Percentiles rank a stretch among this genome's conserved stretches.
Evolutionary conservation across 225 moss, liverwort and hornwort species (phyloP).

Genomic region (Sphagnum tenellum): DNA sequence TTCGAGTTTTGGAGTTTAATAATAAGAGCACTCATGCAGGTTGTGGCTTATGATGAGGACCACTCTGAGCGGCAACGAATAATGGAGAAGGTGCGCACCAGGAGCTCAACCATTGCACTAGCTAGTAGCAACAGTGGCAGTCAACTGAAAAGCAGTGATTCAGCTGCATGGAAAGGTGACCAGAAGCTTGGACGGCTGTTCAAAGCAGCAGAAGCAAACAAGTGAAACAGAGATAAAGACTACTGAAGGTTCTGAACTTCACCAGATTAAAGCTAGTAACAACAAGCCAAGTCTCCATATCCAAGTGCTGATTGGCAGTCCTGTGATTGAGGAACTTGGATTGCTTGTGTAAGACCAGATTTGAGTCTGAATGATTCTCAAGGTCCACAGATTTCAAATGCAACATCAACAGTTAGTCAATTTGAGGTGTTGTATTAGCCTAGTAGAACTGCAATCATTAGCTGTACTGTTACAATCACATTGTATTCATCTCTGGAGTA

Average conservation of each 20-base stretch:
- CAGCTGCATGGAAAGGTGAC: slow-evolving; percentile 57
- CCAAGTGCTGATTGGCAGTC: too few species aligned
- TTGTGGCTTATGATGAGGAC: slow-evolving; percentile 86
- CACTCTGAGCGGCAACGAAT: slow-evolving; percentile 62
- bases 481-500: too few species aligned
- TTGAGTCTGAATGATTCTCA: too few species aligned
- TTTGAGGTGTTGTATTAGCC: too few species aligned
- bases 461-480: too few species aligned
- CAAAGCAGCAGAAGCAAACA: slow-evolving; percentile 87
- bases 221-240: slow-evolving; percentile 17
- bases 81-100: slow-evolving; percentile 80
- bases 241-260: not conserved
- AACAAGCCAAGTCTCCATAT: not conserved
- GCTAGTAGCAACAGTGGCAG: slow-evolving; percentile 27
- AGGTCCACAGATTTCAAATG: too few species aligned
- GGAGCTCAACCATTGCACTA: slow-evolving; percentile 48
- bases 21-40: slow-evolving; percentile 15
- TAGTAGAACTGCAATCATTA: too few species aligned
- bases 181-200: slow-evolving; percentile 66
- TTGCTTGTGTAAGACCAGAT: too few species aligned
- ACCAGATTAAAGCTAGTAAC: too few species aligned
- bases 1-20: too few species aligned
- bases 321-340: too few species aligned
- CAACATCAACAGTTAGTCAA: too few species aligned
- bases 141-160: slow-evolving; percentile 24